Conservation (phyloP, 805 yeast genomes). For the Yamadazyma laniorum region DNA sequence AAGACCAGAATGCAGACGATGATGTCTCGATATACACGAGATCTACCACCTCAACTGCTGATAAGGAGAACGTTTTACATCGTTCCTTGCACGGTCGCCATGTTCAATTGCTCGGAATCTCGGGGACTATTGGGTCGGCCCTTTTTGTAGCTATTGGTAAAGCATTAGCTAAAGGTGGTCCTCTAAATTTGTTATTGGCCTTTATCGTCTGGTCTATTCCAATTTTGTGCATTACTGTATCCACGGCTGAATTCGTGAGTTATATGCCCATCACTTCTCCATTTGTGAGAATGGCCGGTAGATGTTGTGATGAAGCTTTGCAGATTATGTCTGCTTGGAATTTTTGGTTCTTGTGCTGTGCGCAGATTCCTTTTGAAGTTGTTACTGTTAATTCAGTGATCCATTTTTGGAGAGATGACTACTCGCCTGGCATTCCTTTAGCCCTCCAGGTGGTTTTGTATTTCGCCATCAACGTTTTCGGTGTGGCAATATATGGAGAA, state of each 20-base stretch:
- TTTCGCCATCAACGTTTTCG: conserved; percentile 63
- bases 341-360: conserved; percentile 72
- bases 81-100: conserved; percentile 64
- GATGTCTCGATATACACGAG: conserved; percentile 15
- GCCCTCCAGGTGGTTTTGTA: conserved; percentile 64
- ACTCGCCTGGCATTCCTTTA: conserved; percentile 67
- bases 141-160: conserved; percentile 71
- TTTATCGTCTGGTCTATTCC: conserved; percentile 71
- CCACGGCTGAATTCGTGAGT: conserved; percentile 78
- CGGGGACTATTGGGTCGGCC: conserved; percentile 83
- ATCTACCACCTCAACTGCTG: conserved; percentile 15
- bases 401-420: conserved; percentile 79
- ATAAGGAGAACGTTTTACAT: conserved; percentile 19
- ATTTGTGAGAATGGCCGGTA: conserved; percentile 68
- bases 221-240: conserved; percentile 61
- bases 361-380: conserved; percentile 79
- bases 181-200: conserved; percentile 63
- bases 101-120: conserved; percentile 73
- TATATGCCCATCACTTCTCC: conserved; percentile 77
- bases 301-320: conserved; percentile 73
- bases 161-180: conserved; percentile 65
- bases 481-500: conserved; percentile 77
- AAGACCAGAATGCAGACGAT: conserved; percentile 1
- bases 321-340: conserved; percentile 80
- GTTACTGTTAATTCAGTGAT: conserved; percentile 76